Conservation (phyloP, 2,329 filamentous ascomycete genomes). For the Whalleya microplaca region DNA sequence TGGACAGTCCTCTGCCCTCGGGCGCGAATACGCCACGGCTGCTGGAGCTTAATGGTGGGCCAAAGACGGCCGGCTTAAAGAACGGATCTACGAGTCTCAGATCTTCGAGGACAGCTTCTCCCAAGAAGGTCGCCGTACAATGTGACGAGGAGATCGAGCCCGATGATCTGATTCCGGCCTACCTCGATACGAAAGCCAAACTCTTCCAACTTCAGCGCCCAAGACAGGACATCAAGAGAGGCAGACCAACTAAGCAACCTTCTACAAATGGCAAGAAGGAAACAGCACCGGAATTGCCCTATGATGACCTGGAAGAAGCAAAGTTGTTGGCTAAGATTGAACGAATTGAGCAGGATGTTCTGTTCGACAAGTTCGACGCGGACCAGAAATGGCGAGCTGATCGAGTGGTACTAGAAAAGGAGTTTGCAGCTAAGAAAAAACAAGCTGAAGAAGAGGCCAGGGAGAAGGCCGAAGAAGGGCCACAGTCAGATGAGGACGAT, state of each 20-base stretch:
- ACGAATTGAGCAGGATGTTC: conserved; percentile 75
- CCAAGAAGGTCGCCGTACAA: conserved; percentile 51
- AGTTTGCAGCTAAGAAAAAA: conserved; percentile 56
- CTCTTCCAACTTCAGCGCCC: conserved; percentile 66
- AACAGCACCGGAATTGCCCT: conserved; percentile 21
- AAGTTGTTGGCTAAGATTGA: conserved; percentile 75
- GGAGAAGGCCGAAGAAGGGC: conserved; percentile 36
- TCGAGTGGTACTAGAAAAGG: conserved; percentile 63
- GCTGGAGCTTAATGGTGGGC: conserved; percentile 38
- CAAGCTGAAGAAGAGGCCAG: conserved; percentile 40
- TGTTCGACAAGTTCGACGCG: conserved; percentile 71
- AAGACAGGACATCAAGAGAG: conserved; percentile 48
- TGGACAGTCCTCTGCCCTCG: conserved; percentile 54
- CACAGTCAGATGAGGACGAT: conserved; percentile 46
- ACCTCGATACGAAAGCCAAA: conserved; percentile 73
- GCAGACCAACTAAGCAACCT: conserved; percentile 35
- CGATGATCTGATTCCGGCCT: conserved; percentile 74
- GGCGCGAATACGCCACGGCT: conserved; percentile 54
- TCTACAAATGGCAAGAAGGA: conserved; percentile 1
- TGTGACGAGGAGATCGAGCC: conserved; percentile 75
- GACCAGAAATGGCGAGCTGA: conserved; percentile 67
- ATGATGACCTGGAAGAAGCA: conserved; percentile 54
- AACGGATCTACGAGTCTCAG: conserved; percentile 36
- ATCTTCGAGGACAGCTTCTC: conserved; percentile 34
- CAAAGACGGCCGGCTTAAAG: conserved; percentile 41